Percentiles rank a stretch among this genome's conserved stretches.
Conservation (phyloP, 140 eudicot genomes). For the Bidens hawaiensis region DNA sequence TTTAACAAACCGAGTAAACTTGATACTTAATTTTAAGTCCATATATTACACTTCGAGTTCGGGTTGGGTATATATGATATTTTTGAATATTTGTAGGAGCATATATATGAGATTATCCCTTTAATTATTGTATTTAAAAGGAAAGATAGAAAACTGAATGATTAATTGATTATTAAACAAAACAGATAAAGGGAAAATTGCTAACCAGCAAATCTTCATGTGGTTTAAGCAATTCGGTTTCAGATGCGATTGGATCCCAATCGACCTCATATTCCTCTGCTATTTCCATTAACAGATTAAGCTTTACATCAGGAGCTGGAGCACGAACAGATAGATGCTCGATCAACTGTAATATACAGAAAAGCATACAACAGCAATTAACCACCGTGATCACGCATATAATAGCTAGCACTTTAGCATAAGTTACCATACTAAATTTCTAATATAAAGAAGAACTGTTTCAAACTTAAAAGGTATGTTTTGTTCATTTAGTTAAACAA, state of each 20-base stretch:
- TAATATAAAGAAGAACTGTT: neutral
- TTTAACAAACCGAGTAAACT: too few species aligned
- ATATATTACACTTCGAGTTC: too few species aligned
- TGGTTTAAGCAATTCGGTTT: constrained; percentile 77
- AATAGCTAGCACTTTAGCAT: neutral
- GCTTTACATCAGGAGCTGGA: constrained; percentile 82
- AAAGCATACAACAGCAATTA: neutral
- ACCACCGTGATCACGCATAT: neutral
- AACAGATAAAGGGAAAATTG: neutral
- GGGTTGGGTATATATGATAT: too few species aligned
- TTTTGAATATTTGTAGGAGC: too few species aligned
- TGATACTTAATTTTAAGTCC: too few species aligned
- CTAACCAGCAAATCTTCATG: constrained; percentile 89
- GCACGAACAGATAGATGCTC: constrained; percentile 86
- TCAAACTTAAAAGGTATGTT: too few species aligned
- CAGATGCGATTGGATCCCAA: constrained; percentile 93
- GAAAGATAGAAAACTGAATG: neutral
- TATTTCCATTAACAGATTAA: constrained; percentile 83
- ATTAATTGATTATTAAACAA: neutral
- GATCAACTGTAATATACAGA: constrained; percentile 42
- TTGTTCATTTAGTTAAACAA: too few species aligned
- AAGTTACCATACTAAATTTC: neutral
- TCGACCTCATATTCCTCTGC: constrained; percentile 94
- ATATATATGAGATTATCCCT: too few species aligned
- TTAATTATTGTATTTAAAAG: neutral